Evolutionary conservation across 2,329 filamentous ascomycete genomes (phyloP), one percentile per base, ranked within the genome.

Genomic region (Anisogramma anomala): DNA sequence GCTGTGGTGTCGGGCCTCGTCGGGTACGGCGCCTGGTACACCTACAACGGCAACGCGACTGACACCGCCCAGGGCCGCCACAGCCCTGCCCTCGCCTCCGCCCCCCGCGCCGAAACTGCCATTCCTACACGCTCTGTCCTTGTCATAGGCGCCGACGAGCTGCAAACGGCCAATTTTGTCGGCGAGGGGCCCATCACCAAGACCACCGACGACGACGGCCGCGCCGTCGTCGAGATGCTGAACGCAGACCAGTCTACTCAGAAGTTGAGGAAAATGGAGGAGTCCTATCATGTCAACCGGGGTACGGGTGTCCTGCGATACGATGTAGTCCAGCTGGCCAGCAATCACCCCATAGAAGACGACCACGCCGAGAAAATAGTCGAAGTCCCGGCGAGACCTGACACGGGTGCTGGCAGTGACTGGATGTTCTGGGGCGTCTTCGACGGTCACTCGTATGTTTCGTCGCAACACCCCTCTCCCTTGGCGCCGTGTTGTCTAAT

Each of bases 351-450:
- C 0, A 98, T 98, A 45, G 91, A 98, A 65, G 91, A 98, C 56
- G 93, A 98, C 57, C 91, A 98, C 57, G 84, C 88, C 39, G 91
- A 98, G 66, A 94, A 94, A 72, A 95, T 96, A 54, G 86, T 98
- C 34, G 85, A 96, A 61, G 77, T 95, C 7, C 82, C 85, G 4
- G 71, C 72, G 39, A 72, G 53, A 63, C 53, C 53, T 55, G 52
- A 58, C 25, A 59, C 71, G 27, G 69, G 72, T 13, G 50, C 69
- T 14, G 77, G 70, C 45, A 84, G 75, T 47, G 93, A 98, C 62
- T 98, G 91, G 91, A 96, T 96, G 87, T 98, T 98, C 61, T 98
- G 93, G 91, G 91, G 88, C 43, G 88, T 98, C 14, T 98, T 96
- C 61, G 91, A 98, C 57, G 91, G 91, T 0, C 91, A 98, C 62